A percentile compares a stretch with the other conserved stretches of the same genome.
These are phyloP conservation scores for Malassezia slooffiae DNA, from an alignment of 1,284 basidiomycete species.

Conservation along the genomic window DNA sequence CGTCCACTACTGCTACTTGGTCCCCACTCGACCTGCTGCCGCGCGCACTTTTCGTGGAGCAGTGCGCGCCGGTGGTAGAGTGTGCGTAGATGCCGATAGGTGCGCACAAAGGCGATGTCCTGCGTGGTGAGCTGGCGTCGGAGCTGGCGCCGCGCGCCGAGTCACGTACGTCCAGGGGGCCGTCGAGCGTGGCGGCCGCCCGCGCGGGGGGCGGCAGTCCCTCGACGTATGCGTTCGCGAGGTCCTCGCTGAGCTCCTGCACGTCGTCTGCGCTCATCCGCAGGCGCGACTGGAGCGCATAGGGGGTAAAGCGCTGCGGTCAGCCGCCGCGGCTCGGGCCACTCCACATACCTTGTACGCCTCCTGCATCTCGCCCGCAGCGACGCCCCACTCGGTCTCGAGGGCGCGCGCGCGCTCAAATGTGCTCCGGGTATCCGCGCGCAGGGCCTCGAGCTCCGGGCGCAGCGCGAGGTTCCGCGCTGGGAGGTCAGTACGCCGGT, in stretches of 20 bases:
- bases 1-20: not conserved
- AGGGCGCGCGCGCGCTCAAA: conserved; percentile 24
- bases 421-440: conserved; percentile 26
- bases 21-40: conserved; percentile 2
- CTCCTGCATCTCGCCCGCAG: conserved; percentile 23
- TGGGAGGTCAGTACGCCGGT: not conserved
- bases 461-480: conserved; percentile 24
- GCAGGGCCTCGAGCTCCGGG: conserved; percentile 25
- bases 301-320: conserved; percentile 26
- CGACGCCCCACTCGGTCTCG: conserved; percentile 23
- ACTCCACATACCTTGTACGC: conserved; percentile 18
- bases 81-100: conserved; percentile 7
- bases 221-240: conserved; percentile 42
- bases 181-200: conserved; percentile 9
- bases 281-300: conserved; percentile 25
- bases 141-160: no score
- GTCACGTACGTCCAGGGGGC: conserved; percentile 8
- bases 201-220: conserved; percentile 21
- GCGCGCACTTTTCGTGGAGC: conserved; percentile 3
- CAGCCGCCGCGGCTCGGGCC: not conserved
- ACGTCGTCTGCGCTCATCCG: conserved; percentile 22
- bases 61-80: conserved; percentile 8
- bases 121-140: not conserved
- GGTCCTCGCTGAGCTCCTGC: conserved; percentile 30
- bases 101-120: conserved; percentile 8